Base-by-base conservation (phyloP, 208 protist species). In the Leishmania guyanensis region DNA sequence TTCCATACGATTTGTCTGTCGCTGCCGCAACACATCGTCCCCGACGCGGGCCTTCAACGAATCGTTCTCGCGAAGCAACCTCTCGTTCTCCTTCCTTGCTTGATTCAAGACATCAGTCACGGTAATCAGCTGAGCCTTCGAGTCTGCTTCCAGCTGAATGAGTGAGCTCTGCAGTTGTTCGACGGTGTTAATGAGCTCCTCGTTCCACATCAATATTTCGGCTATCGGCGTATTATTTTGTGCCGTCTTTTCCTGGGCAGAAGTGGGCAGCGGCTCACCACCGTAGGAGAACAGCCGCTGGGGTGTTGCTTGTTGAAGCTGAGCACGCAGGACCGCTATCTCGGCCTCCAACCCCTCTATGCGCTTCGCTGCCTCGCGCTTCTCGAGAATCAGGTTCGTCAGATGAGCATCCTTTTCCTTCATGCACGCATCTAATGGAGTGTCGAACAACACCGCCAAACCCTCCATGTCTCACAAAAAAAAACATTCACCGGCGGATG, bases 1-100 rank as follows among this genome's bases (percentile, higher is more conserved):
- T 66, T 95, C 91, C 4, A 94, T 92, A 6, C 92, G 87, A 58
- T 94, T 92, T 66, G 89, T 85, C 64, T 93, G 92, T 9, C 93
- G 88, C 78, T 95, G 86, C 4, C 90, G 90, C 48, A 97, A 76
- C 8, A 97, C 86, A 54, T 96, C 94, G 70, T 93, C 88, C 0
- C 89, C 90, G 2, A 97, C 86, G 53, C 94, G 91, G 16, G 77
- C 78, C 68, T 95, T 96, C 46, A 97, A 80, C 16, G 77, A 79
- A 20, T 95, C 86, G 81, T 96, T 97, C 66, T 97, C 92, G 1
- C 10, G 58, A 1, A 81, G 74, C 5, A 95, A 77, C 0, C 60
- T 26, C 62, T 81, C 80, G 48, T 89, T 90, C 56, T 89, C 85
- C 20, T 82, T 46, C 5, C 74, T 64, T 1, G 94, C 68, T 50